phyloP scores from a whole-genome alignment of 164 flowering plant genomes.

The Vitis vinifera region DNA sequence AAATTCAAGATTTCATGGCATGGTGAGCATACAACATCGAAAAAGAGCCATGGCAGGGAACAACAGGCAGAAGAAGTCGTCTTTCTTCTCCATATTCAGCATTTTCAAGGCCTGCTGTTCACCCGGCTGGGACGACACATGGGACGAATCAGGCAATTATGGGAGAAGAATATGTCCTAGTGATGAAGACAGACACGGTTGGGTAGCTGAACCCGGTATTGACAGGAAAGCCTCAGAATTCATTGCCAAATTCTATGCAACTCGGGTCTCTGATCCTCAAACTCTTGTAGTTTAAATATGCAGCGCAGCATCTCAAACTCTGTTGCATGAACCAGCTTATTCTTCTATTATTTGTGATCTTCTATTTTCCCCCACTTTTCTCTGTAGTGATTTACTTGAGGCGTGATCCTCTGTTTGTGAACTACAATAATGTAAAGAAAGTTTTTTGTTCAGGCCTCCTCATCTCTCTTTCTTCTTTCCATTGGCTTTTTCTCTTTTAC shows the following conservation, averaged over 20 bases:
- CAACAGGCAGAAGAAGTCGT: conserved; percentile 14
- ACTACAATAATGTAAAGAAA: too few species aligned
- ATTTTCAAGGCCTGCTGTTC: conserved; percentile 24
- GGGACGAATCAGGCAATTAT: not conserved
- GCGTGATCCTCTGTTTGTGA: too few species aligned
- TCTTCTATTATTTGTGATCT: conserved; percentile 1
- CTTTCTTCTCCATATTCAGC: conserved; percentile 20
- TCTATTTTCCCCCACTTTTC: too few species aligned
- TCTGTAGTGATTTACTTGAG: too few species aligned
- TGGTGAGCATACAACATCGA: not conserved
- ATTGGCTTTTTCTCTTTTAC: too few species aligned
- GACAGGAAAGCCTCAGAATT: conserved; percentile 34
- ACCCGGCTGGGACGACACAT: not conserved
- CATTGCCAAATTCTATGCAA: conserved; percentile 36
- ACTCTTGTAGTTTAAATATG: conserved; percentile 11
- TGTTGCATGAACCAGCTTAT: not conserved
- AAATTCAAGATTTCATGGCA: conserved; percentile 7
- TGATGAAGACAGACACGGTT: conserved; percentile 30
- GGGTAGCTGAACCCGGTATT: conserved; percentile 35
- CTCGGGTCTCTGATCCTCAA: conserved; percentile 24
- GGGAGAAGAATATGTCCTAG: conserved; percentile 15
- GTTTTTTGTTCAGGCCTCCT: too few species aligned
- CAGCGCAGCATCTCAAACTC: not conserved
- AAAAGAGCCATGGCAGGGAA: conserved; percentile 1
- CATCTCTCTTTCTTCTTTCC: too few species aligned